Percentiles rank a stretch among this genome's conserved stretches.
phyloP scores from a whole-genome alignment of 768 basidiomycete species.

The Agrocybe chaxingu region DNA sequence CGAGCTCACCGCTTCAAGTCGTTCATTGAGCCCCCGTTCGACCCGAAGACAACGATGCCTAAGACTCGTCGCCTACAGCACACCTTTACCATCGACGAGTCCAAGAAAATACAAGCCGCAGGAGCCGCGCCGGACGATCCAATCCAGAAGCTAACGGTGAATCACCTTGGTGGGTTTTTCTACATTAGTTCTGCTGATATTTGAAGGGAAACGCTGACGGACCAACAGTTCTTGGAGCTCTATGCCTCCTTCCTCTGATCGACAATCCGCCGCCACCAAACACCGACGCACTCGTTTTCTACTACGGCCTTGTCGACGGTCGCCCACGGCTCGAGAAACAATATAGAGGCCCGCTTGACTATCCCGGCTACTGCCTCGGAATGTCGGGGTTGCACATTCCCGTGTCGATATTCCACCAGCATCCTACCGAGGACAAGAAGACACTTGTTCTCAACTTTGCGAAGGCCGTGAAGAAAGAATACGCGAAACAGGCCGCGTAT shows the following conservation, averaged over 20 bases:
- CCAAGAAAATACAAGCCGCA: constrained; percentile 10
- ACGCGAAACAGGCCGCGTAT: constrained; percentile 12
- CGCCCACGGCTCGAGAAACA: constrained; percentile 13
- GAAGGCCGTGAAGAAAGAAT: constrained; percentile 12
- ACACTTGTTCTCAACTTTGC: constrained; percentile 11
- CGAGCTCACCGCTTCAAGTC: constrained; percentile 14
- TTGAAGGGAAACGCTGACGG: not conserved
- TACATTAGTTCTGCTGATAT: not conserved
- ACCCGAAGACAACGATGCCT: constrained; percentile 10
- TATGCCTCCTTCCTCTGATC: constrained; percentile 11
- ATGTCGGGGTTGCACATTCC: constrained; percentile 13
- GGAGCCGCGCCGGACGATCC: constrained; percentile 3
- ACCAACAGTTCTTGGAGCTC: constrained; percentile 10
- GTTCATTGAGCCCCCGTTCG: constrained; percentile 13
- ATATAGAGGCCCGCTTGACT: constrained; percentile 10
- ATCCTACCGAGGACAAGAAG: constrained; percentile 10
- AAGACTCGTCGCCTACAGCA: constrained; percentile 13
- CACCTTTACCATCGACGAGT: constrained; percentile 12
- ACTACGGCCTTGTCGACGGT: constrained; percentile 15
- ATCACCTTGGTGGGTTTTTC: constrained; percentile 10
- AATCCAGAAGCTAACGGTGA: constrained; percentile 14
- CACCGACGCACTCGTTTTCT: constrained; percentile 12
- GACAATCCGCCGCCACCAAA: constrained; percentile 13
- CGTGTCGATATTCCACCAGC: constrained; percentile 9
- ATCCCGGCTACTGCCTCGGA: constrained; percentile 17